These are phyloP conservation scores for Ascochyta rabiei DNA, from an alignment of 2,329 filamentous ascomycete species.

Conservation along the genomic window DNA sequence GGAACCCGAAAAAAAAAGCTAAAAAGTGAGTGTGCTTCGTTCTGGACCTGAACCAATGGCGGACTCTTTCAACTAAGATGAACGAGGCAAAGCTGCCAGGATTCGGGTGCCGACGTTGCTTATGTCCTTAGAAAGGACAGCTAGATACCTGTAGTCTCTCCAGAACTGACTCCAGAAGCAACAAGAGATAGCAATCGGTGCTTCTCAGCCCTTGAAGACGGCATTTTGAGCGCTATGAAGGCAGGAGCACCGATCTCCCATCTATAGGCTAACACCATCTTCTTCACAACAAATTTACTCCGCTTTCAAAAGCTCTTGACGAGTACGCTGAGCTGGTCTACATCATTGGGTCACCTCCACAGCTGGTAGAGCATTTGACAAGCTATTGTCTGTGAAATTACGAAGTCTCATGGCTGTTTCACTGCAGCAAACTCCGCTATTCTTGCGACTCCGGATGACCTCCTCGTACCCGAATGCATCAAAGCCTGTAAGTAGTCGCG, in stretches of 20 bases:
- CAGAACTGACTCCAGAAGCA: constrained; percentile 17
- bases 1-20: constrained; percentile 59
- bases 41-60: neutral
- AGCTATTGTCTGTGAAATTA: constrained; percentile 53
- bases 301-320: neutral
- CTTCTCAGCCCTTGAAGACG: constrained; percentile 3
- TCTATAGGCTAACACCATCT: neutral
- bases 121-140: constrained; percentile 45
- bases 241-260: neutral
- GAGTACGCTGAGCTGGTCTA: constrained; percentile 31
- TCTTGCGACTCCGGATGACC: no score
- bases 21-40: constrained; percentile 40
- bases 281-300: neutral
- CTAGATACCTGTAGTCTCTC: constrained; percentile 45
- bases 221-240: neutral
- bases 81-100: constrained; percentile 47
- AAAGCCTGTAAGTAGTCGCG: constrained; percentile 58
- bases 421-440: neutral
- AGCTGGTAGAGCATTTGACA: constrained; percentile 56
- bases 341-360: constrained; percentile 56
- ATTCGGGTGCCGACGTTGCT: constrained; percentile 58
- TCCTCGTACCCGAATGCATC: constrained; percentile 52
- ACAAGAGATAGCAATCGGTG: neutral
- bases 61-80: neutral
- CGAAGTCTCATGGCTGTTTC: constrained; percentile 48